Conservation (phyloP, 495 filamentous ascomycete genomes). For the Hypoxylon lienhwacheense region DNA sequence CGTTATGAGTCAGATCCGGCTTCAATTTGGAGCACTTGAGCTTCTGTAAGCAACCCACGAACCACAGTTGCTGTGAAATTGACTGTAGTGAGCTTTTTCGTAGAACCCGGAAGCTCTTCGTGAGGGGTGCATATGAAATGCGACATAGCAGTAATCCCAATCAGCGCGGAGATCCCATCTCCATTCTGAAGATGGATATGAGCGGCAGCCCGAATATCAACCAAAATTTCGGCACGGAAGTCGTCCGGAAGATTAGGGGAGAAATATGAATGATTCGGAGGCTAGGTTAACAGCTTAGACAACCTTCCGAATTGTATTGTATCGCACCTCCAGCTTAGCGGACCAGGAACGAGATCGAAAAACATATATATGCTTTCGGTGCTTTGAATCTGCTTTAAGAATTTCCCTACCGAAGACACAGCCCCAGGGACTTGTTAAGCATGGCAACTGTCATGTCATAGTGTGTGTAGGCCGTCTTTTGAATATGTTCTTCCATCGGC, state of each 20-base stretch:
- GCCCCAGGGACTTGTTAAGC: constrained; percentile 70
- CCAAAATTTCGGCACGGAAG: too few relatives aligned
- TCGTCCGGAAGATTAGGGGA: too few relatives aligned
- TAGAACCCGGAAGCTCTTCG: constrained; percentile 20
- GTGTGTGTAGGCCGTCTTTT: constrained; percentile 50
- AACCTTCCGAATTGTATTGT: constrained; percentile 1
- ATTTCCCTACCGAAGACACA: constrained; percentile 61
- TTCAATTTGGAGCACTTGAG: constrained; percentile 25
- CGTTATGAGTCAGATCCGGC: constrained; percentile 17
- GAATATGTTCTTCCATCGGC: constrained; percentile 4
- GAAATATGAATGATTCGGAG: too few relatives aligned
- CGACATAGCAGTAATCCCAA: constrained; percentile 10
- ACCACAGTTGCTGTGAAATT: constrained; percentile 12
- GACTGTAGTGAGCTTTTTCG: constrained; percentile 18
- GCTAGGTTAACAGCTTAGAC: constrained; percentile 3
- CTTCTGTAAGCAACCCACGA: constrained; percentile 33
- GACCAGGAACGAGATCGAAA: constrained; percentile 1
- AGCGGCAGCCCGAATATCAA: too few relatives aligned
- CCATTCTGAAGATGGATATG: constrained; percentile 11
- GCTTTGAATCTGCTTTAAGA: not conserved
- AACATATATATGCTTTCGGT: not conserved
- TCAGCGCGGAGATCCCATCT: constrained; percentile 20
- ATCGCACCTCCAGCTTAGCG: not conserved
- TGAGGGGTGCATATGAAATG: constrained; percentile 23
- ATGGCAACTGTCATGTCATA: constrained; percentile 69